Evolutionary conservation across 331 rosid species (phyloP).

Genomic region (Saraca asoca): DNA sequence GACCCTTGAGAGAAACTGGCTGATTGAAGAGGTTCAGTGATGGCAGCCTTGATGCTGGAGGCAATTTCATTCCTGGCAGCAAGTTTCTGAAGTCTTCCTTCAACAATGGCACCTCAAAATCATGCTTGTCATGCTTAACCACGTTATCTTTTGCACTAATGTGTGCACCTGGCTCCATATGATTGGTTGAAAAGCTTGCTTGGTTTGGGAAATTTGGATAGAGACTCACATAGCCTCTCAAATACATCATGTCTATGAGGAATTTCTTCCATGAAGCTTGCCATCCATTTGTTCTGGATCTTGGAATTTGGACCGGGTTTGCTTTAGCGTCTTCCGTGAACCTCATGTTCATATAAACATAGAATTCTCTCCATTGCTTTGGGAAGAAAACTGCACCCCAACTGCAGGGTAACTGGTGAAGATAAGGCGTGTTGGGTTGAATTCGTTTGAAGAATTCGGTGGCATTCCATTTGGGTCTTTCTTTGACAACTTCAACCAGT

Average conservation of each 20-base stretch:
- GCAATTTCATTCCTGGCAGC: constrained; percentile 74
- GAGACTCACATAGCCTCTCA: constrained; percentile 90
- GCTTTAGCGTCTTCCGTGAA: constrained; percentile 80
- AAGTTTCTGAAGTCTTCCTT: constrained; percentile 63
- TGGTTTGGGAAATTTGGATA: constrained; percentile 96
- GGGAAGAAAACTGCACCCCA: constrained; percentile 99
- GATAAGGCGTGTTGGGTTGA: constrained; percentile 91
- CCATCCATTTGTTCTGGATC: constrained; percentile 96
- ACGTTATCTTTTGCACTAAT: constrained; percentile 88
- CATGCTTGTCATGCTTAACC: constrained; percentile 72
- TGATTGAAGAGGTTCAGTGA: constrained; percentile 85
- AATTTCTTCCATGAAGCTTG: constrained; percentile 99
- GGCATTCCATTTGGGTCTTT: constrained; percentile 92
- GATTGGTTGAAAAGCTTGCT: constrained; percentile 93
- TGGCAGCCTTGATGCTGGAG: constrained; percentile 78
- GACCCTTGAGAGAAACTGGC: constrained; percentile 80
- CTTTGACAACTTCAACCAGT: constrained; percentile 90
- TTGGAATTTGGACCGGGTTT: constrained; percentile 95
- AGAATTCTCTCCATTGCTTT: constrained; percentile 96
- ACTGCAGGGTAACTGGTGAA: constrained; percentile 92
- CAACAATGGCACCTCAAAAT: constrained; percentile 90
- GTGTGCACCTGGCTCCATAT: constrained; percentile 99
- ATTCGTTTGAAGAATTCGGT: constrained; percentile 70
- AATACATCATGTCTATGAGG: constrained; percentile 96
- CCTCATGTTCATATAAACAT: constrained; percentile 91